These are phyloP conservation scores for Aspergillus piperis DNA, from an alignment of 2,329 filamentous ascomycete species.

Conservation along the genomic window DNA sequence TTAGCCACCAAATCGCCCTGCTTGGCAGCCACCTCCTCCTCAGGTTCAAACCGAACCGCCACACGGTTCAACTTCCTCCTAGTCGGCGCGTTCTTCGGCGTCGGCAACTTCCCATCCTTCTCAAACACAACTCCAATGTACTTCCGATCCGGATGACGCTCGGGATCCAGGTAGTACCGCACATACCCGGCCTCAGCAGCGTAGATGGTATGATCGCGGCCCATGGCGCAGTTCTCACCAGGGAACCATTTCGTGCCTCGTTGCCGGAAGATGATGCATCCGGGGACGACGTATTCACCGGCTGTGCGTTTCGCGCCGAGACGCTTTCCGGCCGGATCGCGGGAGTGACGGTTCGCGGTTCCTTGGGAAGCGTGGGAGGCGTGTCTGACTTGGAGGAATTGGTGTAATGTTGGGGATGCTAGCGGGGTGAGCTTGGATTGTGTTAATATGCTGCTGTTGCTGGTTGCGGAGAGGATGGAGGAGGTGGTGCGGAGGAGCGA, in stretches of 20 bases:
- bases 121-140: conserved; percentile 94
- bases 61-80: conserved; percentile 76
- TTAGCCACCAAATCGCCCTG: conserved; percentile 30
- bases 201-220: conserved; percentile 94
- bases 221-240: conserved; percentile 93
- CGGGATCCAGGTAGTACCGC: conserved; percentile 91
- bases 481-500: conserved; percentile 31
- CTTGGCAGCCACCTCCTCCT: conserved; percentile 15
- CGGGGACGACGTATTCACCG: conserved; percentile 90
- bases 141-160: conserved; percentile 78
- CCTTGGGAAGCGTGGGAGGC: conserved; percentile 67
- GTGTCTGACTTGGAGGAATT: conserved; percentile 56
- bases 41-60: conserved; percentile 44
- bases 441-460: no score
- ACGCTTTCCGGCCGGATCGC: conserved; percentile 76
- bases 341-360: conserved; percentile 65
- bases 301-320: conserved; percentile 91
- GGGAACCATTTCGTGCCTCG: conserved; percentile 92
- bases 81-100: conserved; percentile 71
- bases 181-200: conserved; percentile 85
- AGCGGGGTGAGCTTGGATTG: conserved; percentile 21
- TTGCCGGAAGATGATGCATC: conserved; percentile 98
- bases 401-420: conserved; percentile 35
- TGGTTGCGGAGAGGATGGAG: conserved; percentile 20
- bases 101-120: conserved; percentile 76